These are phyloP conservation scores for Ophiocytium majus DNA, from an alignment of 352 stramenopile genomes.

Conservation along the genomic window DNA sequence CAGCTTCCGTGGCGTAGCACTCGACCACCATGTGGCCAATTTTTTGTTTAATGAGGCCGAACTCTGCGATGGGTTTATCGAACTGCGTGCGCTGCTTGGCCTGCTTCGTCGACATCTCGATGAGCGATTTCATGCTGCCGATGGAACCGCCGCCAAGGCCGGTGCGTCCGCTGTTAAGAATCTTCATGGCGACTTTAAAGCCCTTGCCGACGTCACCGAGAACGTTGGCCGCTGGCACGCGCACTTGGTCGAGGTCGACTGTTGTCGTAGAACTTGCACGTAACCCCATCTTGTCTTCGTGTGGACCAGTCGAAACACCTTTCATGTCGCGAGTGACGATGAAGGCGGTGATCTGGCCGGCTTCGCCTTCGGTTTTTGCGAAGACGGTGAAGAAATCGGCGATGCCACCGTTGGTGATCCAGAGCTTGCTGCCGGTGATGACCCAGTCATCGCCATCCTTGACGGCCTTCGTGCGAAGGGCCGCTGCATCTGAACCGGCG, in stretches of 20 bases:
- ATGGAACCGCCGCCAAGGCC: not conserved
- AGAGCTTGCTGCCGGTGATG: conserved; percentile 86
- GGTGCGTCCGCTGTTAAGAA: not conserved
- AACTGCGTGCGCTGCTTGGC: too few species aligned
- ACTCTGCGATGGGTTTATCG: too few species aligned
- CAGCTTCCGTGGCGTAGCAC: too few species aligned
- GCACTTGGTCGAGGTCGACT: not conserved
- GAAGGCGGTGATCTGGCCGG: conserved; percentile 1
- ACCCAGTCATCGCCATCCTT: conserved; percentile 88
- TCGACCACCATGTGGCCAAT: too few species aligned
- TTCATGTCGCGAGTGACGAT: not conserved
- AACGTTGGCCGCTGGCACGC: not conserved
- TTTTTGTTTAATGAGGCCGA: too few species aligned
- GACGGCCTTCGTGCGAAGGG: conserved; percentile 79
- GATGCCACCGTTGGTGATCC: conserved; percentile 85
- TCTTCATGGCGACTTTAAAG: not conserved
- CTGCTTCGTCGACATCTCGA: too few species aligned
- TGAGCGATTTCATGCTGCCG: too few species aligned
- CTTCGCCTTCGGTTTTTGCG: conserved; percentile 13
- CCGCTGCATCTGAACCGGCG: conserved; percentile 78
- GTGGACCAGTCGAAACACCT: not conserved
- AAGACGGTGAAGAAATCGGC: conserved; percentile 63
- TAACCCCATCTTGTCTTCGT: conserved; percentile 16
- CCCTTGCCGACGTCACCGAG: not conserved
- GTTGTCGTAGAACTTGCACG: not conserved